Evolutionary conservation across 192 early-diverging fungal species (phyloP), one percentile per base, ranked within the genome.

Genomic region (Coemansia sp.): DNA sequence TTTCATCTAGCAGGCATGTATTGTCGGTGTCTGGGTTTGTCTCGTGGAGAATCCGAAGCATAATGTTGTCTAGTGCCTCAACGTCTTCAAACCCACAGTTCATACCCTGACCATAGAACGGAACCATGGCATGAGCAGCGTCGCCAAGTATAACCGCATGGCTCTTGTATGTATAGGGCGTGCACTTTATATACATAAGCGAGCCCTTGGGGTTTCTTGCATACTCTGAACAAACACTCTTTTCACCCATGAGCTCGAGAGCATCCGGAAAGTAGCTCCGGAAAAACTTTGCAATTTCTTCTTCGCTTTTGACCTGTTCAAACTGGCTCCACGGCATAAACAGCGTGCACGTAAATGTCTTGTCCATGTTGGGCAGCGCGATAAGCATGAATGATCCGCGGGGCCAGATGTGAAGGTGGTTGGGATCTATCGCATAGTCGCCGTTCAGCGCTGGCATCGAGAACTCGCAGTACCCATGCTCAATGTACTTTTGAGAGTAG

Each of bases 331-430:
- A 90, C 8, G 96, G 96, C 93, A 95, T 95, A 65, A 98, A 98
- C 37, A 98, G 74, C 48, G 96, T 98, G 66, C 92, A 90, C 0
- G 96, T 98, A 64, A 98, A 98, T 1, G 94, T 88, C 48, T 87
- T 85, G 82, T 96, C 90, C 53, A 82, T 81, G 77, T 98, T 98
- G 34, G 96, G 94, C 47, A 98, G 83, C 0, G 96, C 96, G 72
- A 98, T 98, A 74, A 98, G 83, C 96, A 98, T 98, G 57, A 93
- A 96, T 14, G 89, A 89, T 55, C 94, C 87, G 9, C 91, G 82
- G 9, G 96, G 96, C 96, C 96, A 98, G 57, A 98, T 98, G 70
- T 98, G 96, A 51, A 98, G 81, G 54, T 96, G 94, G 64, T 93
- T 83, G 2, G 92, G 86, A 63, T 90, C 85, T 84, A 98, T 89